phyloP scores from a whole-genome alignment of 352 stramenopile genomes.

The Thalassiosira hispida region DNA sequence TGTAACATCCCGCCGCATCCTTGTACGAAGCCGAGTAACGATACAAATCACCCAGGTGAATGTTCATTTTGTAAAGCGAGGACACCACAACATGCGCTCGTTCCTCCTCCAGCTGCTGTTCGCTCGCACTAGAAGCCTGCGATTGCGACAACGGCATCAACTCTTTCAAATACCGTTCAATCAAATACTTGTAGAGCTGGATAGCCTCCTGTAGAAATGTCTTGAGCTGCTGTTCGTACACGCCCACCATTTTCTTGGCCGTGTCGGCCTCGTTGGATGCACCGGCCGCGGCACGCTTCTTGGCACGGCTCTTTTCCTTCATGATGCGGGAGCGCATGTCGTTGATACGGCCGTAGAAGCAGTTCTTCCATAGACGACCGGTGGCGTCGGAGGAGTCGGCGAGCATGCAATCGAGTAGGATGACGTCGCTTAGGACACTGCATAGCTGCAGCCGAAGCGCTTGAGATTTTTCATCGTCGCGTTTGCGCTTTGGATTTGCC shows the following conservation, averaged over 20 bases:
- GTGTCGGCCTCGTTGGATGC: neutral
- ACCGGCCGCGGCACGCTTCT: conserved; percentile 17
- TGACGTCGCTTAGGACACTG: conserved; percentile 67
- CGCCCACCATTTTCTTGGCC: conserved; percentile 27
- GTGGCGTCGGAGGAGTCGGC: conserved; percentile 47
- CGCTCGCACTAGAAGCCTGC: conserved; percentile 4
- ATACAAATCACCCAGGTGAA: conserved; percentile 76
- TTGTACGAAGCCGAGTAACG: conserved; percentile 59
- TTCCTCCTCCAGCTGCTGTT: conserved; percentile 6
- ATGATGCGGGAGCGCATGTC: conserved; percentile 36
- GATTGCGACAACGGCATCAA: conserved; percentile 24
- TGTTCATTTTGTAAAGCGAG: conserved; percentile 47
- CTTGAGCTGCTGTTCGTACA: conserved; percentile 49
- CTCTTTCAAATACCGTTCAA: conserved; percentile 62
- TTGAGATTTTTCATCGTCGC: conserved; percentile 26
- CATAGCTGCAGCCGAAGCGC: conserved; percentile 60
- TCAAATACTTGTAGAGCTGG: conserved; percentile 72
- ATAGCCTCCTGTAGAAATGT: conserved; percentile 73
- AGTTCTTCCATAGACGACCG: conserved; percentile 69
- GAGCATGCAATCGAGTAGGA: conserved; percentile 60
- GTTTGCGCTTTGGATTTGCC: neutral
- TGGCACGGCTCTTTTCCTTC: conserved; percentile 48
- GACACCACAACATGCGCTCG: conserved; percentile 10
- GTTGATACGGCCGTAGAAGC: conserved; percentile 76
- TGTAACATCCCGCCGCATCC: conserved; percentile 64